A percentile compares a stretch with the other conserved stretches of the same genome.
Evolutionary conservation across 495 filamentous ascomycete species (phyloP).

Genomic region (Neurospora africana): DNA sequence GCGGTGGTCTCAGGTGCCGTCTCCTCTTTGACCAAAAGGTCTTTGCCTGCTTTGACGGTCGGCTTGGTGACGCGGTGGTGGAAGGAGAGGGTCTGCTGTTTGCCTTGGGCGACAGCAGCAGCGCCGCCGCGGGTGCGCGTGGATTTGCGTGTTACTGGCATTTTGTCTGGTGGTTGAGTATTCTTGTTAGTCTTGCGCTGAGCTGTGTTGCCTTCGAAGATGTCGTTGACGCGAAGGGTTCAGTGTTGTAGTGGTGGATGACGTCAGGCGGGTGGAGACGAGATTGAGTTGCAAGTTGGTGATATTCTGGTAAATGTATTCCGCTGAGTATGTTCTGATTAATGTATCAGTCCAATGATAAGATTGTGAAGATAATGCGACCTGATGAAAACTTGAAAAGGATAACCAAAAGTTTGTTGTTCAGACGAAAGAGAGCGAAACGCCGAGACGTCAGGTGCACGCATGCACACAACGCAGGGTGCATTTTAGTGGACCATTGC

Average conservation of each 20-base stretch:
- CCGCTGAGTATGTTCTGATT: background rate
- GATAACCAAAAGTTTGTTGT: background rate
- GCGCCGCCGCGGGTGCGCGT: conserved; percentile 35
- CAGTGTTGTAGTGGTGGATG: background rate
- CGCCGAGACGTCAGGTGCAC: background rate
- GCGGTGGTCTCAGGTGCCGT: conserved; percentile 5
- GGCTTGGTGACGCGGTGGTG: conserved; percentile 65
- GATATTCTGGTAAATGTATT: background rate
- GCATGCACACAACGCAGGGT: background rate
- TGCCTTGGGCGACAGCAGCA: conserved; percentile 17
- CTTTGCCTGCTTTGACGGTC: conserved; percentile 41
- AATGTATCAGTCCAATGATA: background rate
- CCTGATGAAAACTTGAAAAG: background rate
- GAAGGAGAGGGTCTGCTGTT: conserved; percentile 65
- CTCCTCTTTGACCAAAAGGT: conserved; percentile 24
- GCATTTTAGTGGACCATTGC: background rate
- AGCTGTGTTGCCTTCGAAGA: background rate
- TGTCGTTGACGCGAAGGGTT: background rate
- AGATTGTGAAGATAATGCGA: background rate
- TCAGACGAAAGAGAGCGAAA: background rate
- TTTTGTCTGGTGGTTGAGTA: conserved; percentile 21
- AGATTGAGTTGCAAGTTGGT: background rate
- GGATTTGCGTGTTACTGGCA: conserved; percentile 60
- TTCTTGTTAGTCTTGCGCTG: background rate
- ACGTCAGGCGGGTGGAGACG: conserved; percentile 10